Evolutionary conservation across 2,329 filamentous ascomycete species (phyloP), one percentile per base, ranked within the genome.

Genomic region (Sphaerulina musiva): DNA sequence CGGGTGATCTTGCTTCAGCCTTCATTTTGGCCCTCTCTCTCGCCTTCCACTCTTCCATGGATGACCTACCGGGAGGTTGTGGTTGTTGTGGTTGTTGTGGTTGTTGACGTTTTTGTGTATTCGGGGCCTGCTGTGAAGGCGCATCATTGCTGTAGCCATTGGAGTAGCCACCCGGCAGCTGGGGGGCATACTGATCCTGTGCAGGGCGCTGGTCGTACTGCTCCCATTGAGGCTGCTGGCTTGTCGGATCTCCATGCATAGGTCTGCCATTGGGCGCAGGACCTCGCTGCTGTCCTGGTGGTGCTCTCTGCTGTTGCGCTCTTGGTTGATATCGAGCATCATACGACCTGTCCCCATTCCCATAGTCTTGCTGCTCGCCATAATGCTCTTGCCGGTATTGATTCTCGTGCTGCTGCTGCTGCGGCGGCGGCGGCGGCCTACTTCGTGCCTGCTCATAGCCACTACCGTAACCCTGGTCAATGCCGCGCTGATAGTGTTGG

Each of bases 41-140:
- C 14, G 64, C 64, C 44, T 69, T 69, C 67, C 67, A 68, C 23
- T 68, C 66, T 14, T 64, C 66, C 65, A 69, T 68, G 14, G 64
- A 64, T 34, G 52, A 48, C 53, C 64, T 66, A 47, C 60, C 46
- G 6, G 48, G 26, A 7, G 40, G 40, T n/a, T 48, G 48, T 26
- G 17, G 46, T 4, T 4, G 26, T 9, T 45, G 26, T 12, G 40
- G 40, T 9, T 45, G 36, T 12, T 34, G 40, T n/a, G 48, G 48
- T 26, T 26, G 46, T 5, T 20, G 20, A 20, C 3, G 20, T 26
- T 26, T 43, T 5, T 48, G 45, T 36, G 44, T 32, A 23, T 32
- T 50, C 12, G 23, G 29, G 14, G 52, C 17, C 17, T 55, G 41
- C 7, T 46, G 34, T 31, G 32, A 42, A 14, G 39, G 54, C 34